Conservation (phyloP, 495 filamentous ascomycete species). For the Tuber brumale region DNA sequence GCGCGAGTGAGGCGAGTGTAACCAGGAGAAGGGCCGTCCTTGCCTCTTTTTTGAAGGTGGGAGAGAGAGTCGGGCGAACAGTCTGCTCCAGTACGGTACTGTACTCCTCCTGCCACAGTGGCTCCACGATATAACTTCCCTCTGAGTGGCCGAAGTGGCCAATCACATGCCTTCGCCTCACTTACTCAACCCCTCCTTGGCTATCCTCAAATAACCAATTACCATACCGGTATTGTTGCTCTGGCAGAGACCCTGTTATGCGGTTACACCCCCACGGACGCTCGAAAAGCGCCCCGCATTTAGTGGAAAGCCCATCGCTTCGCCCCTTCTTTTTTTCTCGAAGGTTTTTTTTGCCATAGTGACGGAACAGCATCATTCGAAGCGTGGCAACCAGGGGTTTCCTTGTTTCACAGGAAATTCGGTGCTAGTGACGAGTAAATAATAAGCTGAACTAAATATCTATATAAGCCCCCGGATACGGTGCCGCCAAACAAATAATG, state of each 20-base stretch:
- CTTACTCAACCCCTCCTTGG: not conserved
- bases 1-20: no score
- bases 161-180: no score
- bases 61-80: no score
- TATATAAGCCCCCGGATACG: slow-evolving; percentile 36
- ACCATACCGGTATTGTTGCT: not conserved
- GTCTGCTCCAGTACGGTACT: no score
- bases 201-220: not conserved
- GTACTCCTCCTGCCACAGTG: no score
- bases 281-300: slow-evolving; percentile 29
- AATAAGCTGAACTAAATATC: slow-evolving; percentile 25
- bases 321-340: slow-evolving; percentile 35
- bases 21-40: no score
- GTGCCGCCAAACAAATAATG: slow-evolving; percentile 29
- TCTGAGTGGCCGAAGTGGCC: no score
- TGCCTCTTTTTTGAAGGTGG: no score
- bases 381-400: slow-evolving; percentile 31
- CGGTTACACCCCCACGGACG: slow-evolving; percentile 29
- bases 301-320: slow-evolving; percentile 30
- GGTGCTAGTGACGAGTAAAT: slow-evolving; percentile 20
- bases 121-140: no score
- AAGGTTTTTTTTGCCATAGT: slow-evolving; percentile 31
- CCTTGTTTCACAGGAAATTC: slow-evolving; percentile 23
- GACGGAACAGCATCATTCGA: slow-evolving; percentile 33
- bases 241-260: slow-evolving; percentile 23